Percentiles rank a stretch among this genome's conserved stretches.
phyloP scores from a whole-genome alignment of 345 rosid species.

The Viola odorata region DNA sequence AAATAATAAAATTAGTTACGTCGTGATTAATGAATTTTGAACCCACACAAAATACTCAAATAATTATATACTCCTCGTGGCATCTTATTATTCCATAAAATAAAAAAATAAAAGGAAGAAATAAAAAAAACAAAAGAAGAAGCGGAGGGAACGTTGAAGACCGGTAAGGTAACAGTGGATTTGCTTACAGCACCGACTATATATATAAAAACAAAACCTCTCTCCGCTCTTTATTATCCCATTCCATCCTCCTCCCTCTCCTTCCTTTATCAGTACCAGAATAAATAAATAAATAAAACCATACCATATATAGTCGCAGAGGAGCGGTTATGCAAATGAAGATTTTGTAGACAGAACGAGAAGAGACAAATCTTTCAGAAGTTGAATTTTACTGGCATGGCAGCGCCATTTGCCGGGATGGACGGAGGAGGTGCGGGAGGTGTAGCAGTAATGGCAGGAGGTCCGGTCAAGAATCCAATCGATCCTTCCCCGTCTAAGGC shows the following conservation, averaged over 20 bases:
- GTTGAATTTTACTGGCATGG: conserved; percentile 24
- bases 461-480: conserved; percentile 39
- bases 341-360: too few species aligned
- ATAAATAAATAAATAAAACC: too few species aligned
- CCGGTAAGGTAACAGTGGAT: neutral
- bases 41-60: neutral
- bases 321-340: too few species aligned
- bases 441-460: conserved; percentile 59
- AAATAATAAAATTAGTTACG: too few species aligned
- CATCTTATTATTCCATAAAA: neutral
- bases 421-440: conserved; percentile 45
- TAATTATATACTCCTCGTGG: too few species aligned
- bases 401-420: conserved; percentile 48
- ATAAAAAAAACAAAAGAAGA: neutral
- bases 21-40: too few species aligned
- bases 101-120: neutral
- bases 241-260: neutral
- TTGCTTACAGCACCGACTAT: neutral
- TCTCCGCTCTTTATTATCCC: neutral
- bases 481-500: conserved; percentile 42
- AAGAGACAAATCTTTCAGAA: too few species aligned
- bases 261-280: neutral
- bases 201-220: neutral
- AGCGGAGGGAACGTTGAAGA: neutral
- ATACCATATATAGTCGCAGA: too few species aligned